Evolutionary conservation across 352 stramenopile species (phyloP).

Genomic region (Phytopythium boreale): DNA sequence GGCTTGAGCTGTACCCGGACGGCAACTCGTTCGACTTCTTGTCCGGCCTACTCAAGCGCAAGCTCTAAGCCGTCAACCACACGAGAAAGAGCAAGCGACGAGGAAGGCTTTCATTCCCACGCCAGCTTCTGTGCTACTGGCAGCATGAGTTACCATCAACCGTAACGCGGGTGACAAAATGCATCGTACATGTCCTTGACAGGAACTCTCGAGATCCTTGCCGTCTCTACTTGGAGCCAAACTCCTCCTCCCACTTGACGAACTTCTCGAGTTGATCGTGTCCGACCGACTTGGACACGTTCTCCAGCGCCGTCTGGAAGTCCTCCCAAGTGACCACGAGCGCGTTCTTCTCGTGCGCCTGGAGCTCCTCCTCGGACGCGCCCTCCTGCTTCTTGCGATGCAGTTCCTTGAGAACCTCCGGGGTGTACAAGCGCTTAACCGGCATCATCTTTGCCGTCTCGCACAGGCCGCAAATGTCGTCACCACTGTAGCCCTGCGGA

Average conservation of each 20-base stretch:
- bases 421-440: slow-evolving; percentile 75
- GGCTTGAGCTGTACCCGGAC: slow-evolving; percentile 86
- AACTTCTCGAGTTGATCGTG: slow-evolving; percentile 76
- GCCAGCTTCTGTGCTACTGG: neutral
- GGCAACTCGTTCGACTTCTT: slow-evolving; percentile 91
- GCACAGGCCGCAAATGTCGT: slow-evolving; percentile 58
- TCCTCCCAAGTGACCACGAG: slow-evolving; percentile 56
- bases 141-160: neutral
- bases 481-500: slow-evolving; percentile 45
- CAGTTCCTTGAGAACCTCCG: slow-evolving; percentile 45
- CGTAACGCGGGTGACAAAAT: neutral
- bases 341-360: slow-evolving; percentile 48
- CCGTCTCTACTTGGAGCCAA: slow-evolving; percentile 70
- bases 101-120: neutral
- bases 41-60: slow-evolving; percentile 80
- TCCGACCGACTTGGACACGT: slow-evolving; percentile 82
- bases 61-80: slow-evolving; percentile 37
- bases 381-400: slow-evolving; percentile 48
- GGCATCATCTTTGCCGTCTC: slow-evolving; percentile 80
- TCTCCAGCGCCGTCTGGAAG: slow-evolving; percentile 68
- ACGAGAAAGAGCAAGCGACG: neutral
- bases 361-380: slow-evolving; percentile 28
- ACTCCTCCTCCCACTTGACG: slow-evolving; percentile 74
- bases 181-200: neutral
- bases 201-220: neutral